A percentile compares a stretch with the other conserved stretches of the same genome.
Conservation (phyloP, 768 basidiomycete genomes). For the Lanmaoa pseudosensibilis region DNA sequence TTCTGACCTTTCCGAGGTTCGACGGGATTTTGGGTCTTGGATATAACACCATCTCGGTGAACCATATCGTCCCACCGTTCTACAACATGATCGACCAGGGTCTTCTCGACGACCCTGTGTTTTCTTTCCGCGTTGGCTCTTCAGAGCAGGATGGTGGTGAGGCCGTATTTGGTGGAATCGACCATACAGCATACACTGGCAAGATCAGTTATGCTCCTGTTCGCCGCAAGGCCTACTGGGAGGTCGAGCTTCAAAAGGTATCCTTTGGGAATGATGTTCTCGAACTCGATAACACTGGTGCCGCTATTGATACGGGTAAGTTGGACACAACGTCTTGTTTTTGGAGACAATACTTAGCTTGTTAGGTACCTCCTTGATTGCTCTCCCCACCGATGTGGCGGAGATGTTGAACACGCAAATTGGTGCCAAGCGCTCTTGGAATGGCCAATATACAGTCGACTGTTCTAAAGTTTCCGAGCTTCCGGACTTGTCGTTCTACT, state of each 20-base stretch:
- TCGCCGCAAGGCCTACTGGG: slow-evolving; percentile 96
- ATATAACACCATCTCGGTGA: slow-evolving; percentile 95
- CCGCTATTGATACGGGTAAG: slow-evolving; percentile 85
- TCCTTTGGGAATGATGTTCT: slow-evolving; percentile 83
- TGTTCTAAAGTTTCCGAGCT: slow-evolving; percentile 82
- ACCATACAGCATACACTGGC: slow-evolving; percentile 73
- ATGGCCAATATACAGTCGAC: slow-evolving; percentile 91
- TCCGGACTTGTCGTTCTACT: slow-evolving; percentile 82
- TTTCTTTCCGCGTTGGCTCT: slow-evolving; percentile 90
- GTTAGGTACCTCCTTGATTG: slow-evolving; percentile 89
- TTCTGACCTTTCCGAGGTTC: slow-evolving; percentile 52
- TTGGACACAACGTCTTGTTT: slow-evolving; percentile 1
- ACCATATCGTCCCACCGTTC: slow-evolving; percentile 90
- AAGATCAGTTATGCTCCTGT: slow-evolving; percentile 85
- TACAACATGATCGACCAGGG: slow-evolving; percentile 86
- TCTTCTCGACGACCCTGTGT: slow-evolving; percentile 82
- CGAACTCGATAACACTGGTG: slow-evolving; percentile 91
- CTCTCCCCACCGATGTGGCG: slow-evolving; percentile 88
- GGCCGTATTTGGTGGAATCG: slow-evolving; percentile 89
- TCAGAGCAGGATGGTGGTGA: slow-evolving; percentile 90
- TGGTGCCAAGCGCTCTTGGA: slow-evolving; percentile 93
- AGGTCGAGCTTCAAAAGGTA: slow-evolving; percentile 90
- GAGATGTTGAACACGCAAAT: slow-evolving; percentile 97
- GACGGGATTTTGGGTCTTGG: slow-evolving; percentile 94
- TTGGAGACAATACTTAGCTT: slow-evolving; percentile 3